phyloP scores from a whole-genome alignment of 1,139 yeast species.

The Candida dubliniensis region DNA sequence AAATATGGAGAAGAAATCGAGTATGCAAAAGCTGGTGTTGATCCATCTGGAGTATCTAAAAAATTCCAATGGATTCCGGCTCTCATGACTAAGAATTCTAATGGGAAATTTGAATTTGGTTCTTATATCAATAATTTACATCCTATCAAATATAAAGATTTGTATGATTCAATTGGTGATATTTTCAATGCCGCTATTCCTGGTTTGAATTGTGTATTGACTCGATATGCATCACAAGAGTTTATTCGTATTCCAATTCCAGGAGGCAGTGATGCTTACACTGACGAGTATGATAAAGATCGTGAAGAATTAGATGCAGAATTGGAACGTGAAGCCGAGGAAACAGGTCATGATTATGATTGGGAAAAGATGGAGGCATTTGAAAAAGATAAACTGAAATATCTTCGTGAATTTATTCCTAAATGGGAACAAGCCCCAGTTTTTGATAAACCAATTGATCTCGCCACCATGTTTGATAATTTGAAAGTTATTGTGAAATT shows the following conservation, averaged over 20 bases:
- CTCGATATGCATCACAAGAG: conserved; percentile 23
- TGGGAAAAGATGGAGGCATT: conserved; percentile 14
- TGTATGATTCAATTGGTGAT: conserved; percentile 29
- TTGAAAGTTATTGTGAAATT: conserved; percentile 42
- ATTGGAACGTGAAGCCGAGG: conserved; percentile 11
- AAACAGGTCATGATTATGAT: conserved; percentile 9
- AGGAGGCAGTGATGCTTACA: conserved; percentile 16
- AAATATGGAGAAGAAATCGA: conserved; percentile 15
- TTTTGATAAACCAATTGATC: conserved; percentile 18
- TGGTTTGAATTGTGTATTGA: conserved; percentile 29
- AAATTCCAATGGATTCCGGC: conserved; percentile 38
- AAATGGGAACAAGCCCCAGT: conserved; percentile 18
- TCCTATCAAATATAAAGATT: conserved; percentile 23
- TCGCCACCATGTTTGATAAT: conserved; percentile 17
- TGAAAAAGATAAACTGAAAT: conserved; percentile 13
- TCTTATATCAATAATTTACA: conserved; percentile 45
- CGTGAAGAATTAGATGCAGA: conserved; percentile 10
- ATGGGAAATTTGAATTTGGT: conserved; percentile 18
- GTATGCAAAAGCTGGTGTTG: conserved; percentile 20
- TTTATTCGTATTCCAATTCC: conserved; percentile 20
- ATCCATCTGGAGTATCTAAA: conserved; percentile 21
- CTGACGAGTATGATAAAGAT: conserved; percentile 16
- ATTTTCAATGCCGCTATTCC: conserved; percentile 32
- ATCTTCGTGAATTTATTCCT: conserved; percentile 18
- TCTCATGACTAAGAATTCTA: conserved; percentile 15